Percentiles rank a stretch among this genome's conserved stretches.
These are phyloP conservation scores for Sphagnum contortum DNA, from an alignment of 225 moss, liverwort and hornwort species.

Conservation along the genomic window DNA sequence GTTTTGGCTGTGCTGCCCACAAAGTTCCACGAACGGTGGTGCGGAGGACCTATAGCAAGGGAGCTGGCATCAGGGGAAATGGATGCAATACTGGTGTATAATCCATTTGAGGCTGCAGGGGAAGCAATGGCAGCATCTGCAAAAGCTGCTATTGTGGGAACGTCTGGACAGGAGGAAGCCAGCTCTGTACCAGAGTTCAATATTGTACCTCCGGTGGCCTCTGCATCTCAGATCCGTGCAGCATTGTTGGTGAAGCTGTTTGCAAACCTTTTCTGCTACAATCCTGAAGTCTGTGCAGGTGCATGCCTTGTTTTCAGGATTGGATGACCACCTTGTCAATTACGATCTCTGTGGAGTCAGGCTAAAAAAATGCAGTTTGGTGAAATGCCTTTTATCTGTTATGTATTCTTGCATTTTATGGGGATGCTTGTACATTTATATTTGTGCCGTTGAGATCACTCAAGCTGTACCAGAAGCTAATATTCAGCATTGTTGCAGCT, in stretches of 20 bases:
- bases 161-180: conserved; percentile 39
- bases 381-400: no score
- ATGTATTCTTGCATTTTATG: no score
- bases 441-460: no score
- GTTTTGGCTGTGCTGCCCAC: conserved; percentile 81
- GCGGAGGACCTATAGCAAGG: conserved; percentile 85
- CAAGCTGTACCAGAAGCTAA: no score
- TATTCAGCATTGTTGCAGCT: conserved; percentile 35
- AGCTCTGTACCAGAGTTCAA: conserved; percentile 47
- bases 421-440: no score
- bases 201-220: conserved; percentile 37
- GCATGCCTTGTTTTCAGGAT: background rate
- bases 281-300: conserved; percentile 98
- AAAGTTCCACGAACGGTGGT: conserved; percentile 91
- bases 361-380: no score
- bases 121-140: conserved; percentile 96
- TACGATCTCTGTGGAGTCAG: no score
- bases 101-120: conserved; percentile 97
- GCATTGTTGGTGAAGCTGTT: conserved; percentile 95
- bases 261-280: conserved; percentile 93
- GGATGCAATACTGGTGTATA: conserved; percentile 88
- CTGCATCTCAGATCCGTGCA: conserved; percentile 59
- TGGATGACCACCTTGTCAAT: no score
- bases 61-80: conserved; percentile 84
- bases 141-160: conserved; percentile 52